These are phyloP conservation scores for Teratosphaeria pseudoeucalypti DNA, from an alignment of 2,329 filamentous ascomycete genomes.

Conservation along the genomic window DNA sequence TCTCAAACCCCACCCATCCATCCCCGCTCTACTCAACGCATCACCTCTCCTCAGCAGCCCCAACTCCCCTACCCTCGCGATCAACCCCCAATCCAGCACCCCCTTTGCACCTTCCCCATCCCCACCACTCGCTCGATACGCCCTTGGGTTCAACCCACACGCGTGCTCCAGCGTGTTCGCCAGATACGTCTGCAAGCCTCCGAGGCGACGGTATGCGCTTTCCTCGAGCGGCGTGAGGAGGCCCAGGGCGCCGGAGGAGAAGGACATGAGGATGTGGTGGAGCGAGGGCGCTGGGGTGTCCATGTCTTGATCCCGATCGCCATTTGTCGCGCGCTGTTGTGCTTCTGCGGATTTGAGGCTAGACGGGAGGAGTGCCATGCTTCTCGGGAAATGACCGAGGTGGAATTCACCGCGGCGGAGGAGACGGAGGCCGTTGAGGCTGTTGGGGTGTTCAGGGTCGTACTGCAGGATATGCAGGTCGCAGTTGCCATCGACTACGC, in stretches of 20 bases:
- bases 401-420: slow-evolving; percentile 83
- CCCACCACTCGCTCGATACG: slow-evolving; percentile 50
- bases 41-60: slow-evolving; percentile 36
- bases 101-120: slow-evolving; percentile 44
- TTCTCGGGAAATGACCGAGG: slow-evolving; percentile 66
- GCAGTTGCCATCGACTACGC: slow-evolving; percentile 74
- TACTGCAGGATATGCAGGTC: slow-evolving; percentile 86
- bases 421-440: slow-evolving; percentile 76
- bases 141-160: slow-evolving; percentile 73
- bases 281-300: slow-evolving; percentile 7
- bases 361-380: slow-evolving; percentile 65
- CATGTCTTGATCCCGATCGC: not conserved
- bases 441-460: slow-evolving; percentile 92
- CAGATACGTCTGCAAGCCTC: slow-evolving; percentile 70
- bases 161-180: slow-evolving; percentile 63
- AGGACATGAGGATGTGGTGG: slow-evolving; percentile 57
- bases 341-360: slow-evolving; percentile 38
- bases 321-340: slow-evolving; percentile 5
- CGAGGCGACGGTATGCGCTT: slow-evolving; percentile 70
- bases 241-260: slow-evolving; percentile 64
- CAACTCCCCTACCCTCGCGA: slow-evolving; percentile 45
- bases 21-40: not conserved
- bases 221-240: slow-evolving; percentile 71
- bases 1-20: slow-evolving; percentile 55
- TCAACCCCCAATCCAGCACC: slow-evolving; percentile 66